These are phyloP conservation scores for Eimeria zaria DNA, from an alignment of 169 alveolate genomes.

Conservation along the genomic window DNA sequence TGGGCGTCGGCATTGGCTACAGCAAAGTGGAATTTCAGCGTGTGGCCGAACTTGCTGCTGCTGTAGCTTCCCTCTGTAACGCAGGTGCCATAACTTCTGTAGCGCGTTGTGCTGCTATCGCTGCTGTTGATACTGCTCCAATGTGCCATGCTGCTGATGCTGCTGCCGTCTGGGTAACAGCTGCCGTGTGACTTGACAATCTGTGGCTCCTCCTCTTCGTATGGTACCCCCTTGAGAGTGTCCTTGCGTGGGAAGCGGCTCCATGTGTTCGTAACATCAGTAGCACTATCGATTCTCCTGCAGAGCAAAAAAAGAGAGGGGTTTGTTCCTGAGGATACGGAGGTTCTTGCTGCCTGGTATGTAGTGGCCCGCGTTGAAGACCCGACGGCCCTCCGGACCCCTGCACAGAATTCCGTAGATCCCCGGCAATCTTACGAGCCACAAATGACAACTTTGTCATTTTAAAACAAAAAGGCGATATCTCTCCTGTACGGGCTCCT, in stretches of 20 bases:
- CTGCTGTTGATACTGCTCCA: neutral
- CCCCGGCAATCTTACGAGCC: neutral
- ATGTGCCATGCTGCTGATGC: neutral
- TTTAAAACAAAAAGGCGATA: neutral
- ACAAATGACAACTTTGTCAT: neutral
- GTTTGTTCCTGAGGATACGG: neutral
- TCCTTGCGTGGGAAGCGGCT: neutral
- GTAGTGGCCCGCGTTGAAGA: neutral
- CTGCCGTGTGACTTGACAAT: neutral
- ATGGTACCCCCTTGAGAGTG: neutral
- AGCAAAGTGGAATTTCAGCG: neutral
- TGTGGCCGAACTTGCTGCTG: slow-evolving; percentile 19
- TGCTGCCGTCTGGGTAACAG: neutral
- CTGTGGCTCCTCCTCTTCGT: neutral
- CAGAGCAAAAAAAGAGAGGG: neutral
- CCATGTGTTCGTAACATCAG: neutral
- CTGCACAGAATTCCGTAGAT: neutral
- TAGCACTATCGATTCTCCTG: neutral
- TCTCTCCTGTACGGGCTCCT: neutral
- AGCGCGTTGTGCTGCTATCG: neutral
- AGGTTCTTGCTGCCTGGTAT: neutral
- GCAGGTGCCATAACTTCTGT: neutral
- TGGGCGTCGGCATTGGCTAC: neutral
- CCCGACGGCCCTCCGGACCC: slow-evolving; percentile 51
- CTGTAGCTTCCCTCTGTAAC: neutral